A percentile compares a stretch with the other conserved stretches of the same genome.
phyloP scores from a whole-genome alignment of 192 early-diverging fungal genomes.

The Rhizophagus clarus region DNA sequence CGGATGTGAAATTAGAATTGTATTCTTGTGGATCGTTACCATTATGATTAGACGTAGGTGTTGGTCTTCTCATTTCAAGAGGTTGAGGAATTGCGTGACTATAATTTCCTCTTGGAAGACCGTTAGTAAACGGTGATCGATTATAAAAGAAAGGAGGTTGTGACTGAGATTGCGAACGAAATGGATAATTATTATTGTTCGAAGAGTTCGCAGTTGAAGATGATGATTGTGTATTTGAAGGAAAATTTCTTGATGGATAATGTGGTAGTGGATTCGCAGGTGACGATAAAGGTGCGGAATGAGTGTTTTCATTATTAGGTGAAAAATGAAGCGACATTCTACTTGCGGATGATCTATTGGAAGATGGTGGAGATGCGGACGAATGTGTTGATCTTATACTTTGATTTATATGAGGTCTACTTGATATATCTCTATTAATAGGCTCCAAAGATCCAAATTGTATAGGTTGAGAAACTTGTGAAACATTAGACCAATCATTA shows the following conservation, averaged over 20 bases:
- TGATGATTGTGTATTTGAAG: neutral
- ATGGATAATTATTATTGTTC: neutral
- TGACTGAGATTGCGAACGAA: neutral
- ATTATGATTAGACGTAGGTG: neutral
- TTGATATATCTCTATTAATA: neutral
- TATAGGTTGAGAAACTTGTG: neutral
- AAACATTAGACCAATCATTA: constrained; percentile 25
- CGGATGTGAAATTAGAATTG: constrained; percentile 3
- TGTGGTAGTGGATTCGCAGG: neutral
- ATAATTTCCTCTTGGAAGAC: neutral
- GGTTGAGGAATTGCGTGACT: neutral
- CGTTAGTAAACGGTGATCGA: neutral
- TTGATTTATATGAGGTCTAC: neutral
- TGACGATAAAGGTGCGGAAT: neutral
- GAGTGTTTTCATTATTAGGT: neutral
- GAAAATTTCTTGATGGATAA: neutral
- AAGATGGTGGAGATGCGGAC: neutral
- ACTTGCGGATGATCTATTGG: neutral
- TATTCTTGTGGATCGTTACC: constrained; percentile 5
- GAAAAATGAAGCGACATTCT: neutral
- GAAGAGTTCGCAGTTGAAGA: neutral
- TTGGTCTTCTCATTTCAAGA: neutral
- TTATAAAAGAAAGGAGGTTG: neutral
- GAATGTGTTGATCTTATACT: neutral
- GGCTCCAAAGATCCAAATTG: constrained; percentile 5